These are phyloP conservation scores for Chlamydomonas sphaeroides DNA, from an alignment of 139 green algal species.

Conservation along the genomic window DNA sequence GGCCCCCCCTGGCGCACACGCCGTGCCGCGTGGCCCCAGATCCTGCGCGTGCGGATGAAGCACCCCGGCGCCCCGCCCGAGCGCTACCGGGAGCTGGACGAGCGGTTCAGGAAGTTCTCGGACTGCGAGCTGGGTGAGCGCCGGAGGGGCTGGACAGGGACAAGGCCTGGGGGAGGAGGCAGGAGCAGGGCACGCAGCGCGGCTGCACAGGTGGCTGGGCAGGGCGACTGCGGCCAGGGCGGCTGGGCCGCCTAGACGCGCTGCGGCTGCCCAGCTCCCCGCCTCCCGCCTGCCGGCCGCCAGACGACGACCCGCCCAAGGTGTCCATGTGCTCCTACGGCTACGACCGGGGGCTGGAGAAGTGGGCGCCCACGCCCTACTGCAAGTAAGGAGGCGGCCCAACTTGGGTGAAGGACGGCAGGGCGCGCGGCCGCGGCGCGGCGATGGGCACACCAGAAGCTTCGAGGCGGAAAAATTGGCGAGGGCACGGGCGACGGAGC, in stretches of 20 bases:
- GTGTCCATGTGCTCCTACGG: slow-evolving; percentile 29
- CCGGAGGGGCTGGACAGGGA: not conserved
- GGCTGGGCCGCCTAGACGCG: no score
- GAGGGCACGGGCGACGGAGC: slow-evolving; percentile 34
- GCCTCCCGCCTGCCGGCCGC: not conserved
- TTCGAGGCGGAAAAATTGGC: no score
- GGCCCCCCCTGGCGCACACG: not conserved
- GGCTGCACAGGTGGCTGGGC: no score
- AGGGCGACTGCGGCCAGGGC: no score
- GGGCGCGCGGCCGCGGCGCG: slow-evolving; percentile 48
- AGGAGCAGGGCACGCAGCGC: no score
- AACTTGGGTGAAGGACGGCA: not conserved
- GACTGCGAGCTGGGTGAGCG: slow-evolving; percentile 38
- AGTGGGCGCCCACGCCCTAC: slow-evolving; percentile 30
- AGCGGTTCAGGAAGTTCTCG: slow-evolving; percentile 39
- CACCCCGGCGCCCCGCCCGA: slow-evolving; percentile 23
- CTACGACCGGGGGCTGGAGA: slow-evolving; percentile 4
- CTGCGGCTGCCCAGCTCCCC: not conserved
- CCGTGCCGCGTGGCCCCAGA: not conserved
- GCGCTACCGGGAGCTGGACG: slow-evolving; percentile 23
- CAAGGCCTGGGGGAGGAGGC: no score
- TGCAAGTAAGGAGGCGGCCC: no score
- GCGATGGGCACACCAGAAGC: no score
- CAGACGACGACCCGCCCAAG: slow-evolving; percentile 18
- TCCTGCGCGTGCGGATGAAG: slow-evolving; percentile 19